These are phyloP conservation scores for Calocybe indica DNA, from an alignment of 768 basidiomycete species.

Conservation along the genomic window DNA sequence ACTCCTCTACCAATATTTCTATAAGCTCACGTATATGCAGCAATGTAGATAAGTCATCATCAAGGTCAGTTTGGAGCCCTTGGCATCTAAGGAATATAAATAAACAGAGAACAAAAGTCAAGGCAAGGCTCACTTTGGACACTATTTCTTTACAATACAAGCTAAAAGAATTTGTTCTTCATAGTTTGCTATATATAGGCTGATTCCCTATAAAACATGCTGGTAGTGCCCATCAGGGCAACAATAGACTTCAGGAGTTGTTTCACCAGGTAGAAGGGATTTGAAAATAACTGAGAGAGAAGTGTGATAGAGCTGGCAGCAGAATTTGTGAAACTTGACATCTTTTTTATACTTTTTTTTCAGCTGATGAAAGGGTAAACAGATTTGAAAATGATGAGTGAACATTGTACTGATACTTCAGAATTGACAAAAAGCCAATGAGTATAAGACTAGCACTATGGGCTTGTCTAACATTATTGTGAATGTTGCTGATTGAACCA, in stretches of 20 bases:
- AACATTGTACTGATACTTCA: not conserved
- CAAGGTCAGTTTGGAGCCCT: not conserved
- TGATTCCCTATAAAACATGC: slow-evolving; percentile 16
- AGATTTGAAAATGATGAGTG: not conserved
- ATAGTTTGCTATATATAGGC: slow-evolving; percentile 25
- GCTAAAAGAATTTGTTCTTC: slow-evolving; percentile 19
- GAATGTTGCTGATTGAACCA: slow-evolving; percentile 23
- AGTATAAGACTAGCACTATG: slow-evolving; percentile 21
- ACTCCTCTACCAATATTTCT: not conserved
- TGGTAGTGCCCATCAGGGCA: slow-evolving; percentile 21
- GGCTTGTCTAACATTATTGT: slow-evolving; percentile 23
- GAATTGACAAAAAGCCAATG: not conserved
- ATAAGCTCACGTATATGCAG: not conserved
- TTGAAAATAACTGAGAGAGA: slow-evolving; percentile 10
- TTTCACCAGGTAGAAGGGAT: slow-evolving; percentile 13
- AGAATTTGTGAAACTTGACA: slow-evolving; percentile 8
- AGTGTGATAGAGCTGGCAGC: slow-evolving; percentile 12
- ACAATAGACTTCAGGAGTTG: slow-evolving; percentile 9
- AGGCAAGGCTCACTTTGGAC: slow-evolving; percentile 14
- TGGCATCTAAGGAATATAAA: not conserved
- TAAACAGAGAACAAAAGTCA: not conserved
- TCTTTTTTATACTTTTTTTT: not conserved
- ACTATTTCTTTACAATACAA: slow-evolving; percentile 19
- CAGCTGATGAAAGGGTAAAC: not conserved
- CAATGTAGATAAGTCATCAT: not conserved